Evolutionary conservation across 305 asterid genomes (phyloP), one percentile per base, ranked within the genome.

Genomic region (Fraxinus xanthoxyloides): DNA sequence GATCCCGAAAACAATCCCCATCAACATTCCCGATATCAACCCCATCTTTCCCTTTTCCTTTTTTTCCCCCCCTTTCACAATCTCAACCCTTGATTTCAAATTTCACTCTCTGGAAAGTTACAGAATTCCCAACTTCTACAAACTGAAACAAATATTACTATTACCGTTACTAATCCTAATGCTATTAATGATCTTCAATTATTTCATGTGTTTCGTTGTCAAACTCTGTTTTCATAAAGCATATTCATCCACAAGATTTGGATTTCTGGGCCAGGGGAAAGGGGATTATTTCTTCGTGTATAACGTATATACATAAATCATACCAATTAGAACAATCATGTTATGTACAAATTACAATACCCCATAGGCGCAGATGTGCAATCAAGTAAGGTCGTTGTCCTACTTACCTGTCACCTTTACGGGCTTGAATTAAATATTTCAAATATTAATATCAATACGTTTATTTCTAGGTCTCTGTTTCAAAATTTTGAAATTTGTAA

Each of bases 1-100:
- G 90, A 96, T 90, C 90, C 99, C 99, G 28, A 88, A 88, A 76
- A 93, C 19, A 84, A 91, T 94, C 82, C 98, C 99, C 97, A 92
- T 87, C 90, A 94, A 65, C 79, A 94, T 87, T 81, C 98, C 98
- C 79, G 99, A 92, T 56, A 95, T 84, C 86, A 94, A 87, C 80
- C 99, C 99, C 99, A 95, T 95, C 34, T 51, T 65, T 48, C 21
- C 21, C 6, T 40, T 31, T 35, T 19, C 54, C 9, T 12, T 2
- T 38, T 38, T 38, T 38, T 24, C 40, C 23, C 51, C 24, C 28
- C 31, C 28, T 24, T 35, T 15, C 34, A 23, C 23, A 30, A 75
- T 38, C 24, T 38, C n/a, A 26, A 26, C 35, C 30, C 34, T 15
- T 23, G 56, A 76, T 13, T 2, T 28, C 67, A 24, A 75, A 38